These are phyloP conservation scores for Septoria linicola DNA, from an alignment of 2,329 filamentous ascomycete species.

Conservation along the genomic window DNA sequence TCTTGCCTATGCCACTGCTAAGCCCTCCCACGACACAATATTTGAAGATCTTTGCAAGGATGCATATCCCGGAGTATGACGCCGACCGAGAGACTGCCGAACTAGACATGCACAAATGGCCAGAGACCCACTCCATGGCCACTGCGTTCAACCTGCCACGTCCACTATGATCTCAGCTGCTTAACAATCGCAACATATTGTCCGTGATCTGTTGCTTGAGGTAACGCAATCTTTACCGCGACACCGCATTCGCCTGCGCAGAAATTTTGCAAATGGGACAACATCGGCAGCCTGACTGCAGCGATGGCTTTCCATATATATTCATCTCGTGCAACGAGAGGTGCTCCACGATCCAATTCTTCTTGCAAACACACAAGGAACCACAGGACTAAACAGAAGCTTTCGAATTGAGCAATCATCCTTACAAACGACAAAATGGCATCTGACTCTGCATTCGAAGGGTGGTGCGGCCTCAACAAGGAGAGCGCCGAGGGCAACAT, in stretches of 20 bases:
- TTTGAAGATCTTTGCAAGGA: background rate
- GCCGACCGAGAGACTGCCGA: constrained; percentile 17
- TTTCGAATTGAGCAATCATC: background rate
- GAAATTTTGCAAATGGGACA: constrained; percentile 17
- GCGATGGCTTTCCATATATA: background rate
- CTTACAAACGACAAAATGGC: constrained; percentile 17
- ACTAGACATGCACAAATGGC: constrained; percentile 12
- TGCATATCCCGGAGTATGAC: background rate
- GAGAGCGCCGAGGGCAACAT: constrained; percentile 54
- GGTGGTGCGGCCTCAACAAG: constrained; percentile 56
- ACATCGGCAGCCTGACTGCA: constrained; percentile 2
- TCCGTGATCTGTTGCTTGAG: background rate
- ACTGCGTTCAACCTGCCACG: background rate
- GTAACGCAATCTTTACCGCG: constrained; percentile 1
- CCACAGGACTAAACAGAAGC: constrained; percentile 3
- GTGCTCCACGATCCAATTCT: too few species aligned
- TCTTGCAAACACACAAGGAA: background rate
- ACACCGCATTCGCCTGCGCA: constrained; percentile 6
- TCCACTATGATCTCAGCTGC: constrained; percentile 17
- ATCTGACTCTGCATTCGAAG: constrained; percentile 53
- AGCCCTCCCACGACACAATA: background rate
- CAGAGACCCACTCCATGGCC: constrained; percentile 6
- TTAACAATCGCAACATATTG: constrained; percentile 17
- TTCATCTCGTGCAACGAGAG: background rate
- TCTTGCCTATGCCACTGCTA: background rate